Evolutionary conservation across 179 eudicot species (phyloP).

Genomic region (Monotropa hypopitys): DNA sequence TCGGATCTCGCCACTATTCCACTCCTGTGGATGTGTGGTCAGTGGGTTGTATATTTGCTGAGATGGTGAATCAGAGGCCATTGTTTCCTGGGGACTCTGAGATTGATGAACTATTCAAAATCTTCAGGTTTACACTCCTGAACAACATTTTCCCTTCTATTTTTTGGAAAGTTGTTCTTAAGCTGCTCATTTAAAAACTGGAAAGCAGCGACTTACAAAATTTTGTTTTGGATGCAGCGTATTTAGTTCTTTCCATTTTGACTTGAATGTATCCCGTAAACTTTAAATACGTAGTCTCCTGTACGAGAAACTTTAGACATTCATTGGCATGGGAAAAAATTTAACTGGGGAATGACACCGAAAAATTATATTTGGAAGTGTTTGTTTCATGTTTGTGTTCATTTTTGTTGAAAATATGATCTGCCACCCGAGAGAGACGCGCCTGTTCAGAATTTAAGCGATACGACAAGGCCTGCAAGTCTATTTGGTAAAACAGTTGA

Average conservation of each 20-base stretch:
- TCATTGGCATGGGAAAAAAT: neutral
- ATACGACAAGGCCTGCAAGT: neutral
- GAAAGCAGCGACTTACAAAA: neutral
- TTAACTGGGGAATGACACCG: neutral
- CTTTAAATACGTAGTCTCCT: too few species aligned
- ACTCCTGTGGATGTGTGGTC: slow-evolving; percentile 66
- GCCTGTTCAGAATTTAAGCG: neutral
- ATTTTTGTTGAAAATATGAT: neutral
- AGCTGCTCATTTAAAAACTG: neutral
- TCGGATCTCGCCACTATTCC: slow-evolving; percentile 46
- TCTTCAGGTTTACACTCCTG: slow-evolving; percentile 55
- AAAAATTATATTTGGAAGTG: neutral
- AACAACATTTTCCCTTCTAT: neutral
- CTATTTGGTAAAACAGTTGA: neutral
- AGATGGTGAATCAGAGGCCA: slow-evolving; percentile 87
- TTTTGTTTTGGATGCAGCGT: neutral
- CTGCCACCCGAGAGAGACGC: neutral
- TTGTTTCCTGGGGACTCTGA: slow-evolving; percentile 97
- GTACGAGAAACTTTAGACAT: neutral
- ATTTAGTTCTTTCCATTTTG: neutral
- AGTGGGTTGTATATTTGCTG: slow-evolving; percentile 64
- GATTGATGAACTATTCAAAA: slow-evolving; percentile 81
- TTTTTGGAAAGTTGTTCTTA: neutral
- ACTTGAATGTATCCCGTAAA: neutral
- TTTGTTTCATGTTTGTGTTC: neutral